phyloP scores from a whole-genome alignment of 345 rosid genomes.

The Moricandia moricandioides region DNA sequence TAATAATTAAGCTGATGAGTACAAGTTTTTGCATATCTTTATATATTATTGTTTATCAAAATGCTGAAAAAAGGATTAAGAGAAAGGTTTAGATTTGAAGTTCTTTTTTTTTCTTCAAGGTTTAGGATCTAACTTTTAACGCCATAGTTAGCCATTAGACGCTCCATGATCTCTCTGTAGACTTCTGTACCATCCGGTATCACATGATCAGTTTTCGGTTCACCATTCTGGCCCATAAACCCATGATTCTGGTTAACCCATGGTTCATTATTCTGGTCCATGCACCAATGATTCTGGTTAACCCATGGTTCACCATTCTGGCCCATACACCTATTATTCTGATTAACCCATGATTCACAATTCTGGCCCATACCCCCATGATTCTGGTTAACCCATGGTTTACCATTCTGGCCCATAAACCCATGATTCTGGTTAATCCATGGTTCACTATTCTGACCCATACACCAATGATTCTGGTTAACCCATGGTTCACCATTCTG shows the following conservation, averaged over 20 bases:
- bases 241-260: background rate
- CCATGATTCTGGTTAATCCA: background rate
- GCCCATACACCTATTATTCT: background rate
- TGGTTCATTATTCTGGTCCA: constrained; percentile 13
- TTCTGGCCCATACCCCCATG: no score
- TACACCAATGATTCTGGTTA: background rate
- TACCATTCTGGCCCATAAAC: background rate
- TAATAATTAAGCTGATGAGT: background rate
- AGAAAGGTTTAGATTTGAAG: background rate
- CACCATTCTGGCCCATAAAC: background rate
- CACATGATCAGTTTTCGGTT: background rate
- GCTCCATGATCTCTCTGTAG: constrained; percentile 9
- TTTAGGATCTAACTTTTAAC: background rate
- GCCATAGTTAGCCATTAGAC: background rate
- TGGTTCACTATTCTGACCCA: constrained; percentile 11
- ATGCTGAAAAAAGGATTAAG: background rate
- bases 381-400: background rate
- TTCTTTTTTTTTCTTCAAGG: background rate
- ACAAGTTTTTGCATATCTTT: background rate
- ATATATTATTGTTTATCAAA: background rate
- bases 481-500: constrained; percentile 9
- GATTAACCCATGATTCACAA: background rate
- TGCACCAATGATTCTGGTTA: background rate
- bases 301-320: constrained; percentile 11
- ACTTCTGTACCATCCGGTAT: background rate